Conservation (phyloP, 768 basidiomycete genomes). For the Kwoniella pini region DNA sequence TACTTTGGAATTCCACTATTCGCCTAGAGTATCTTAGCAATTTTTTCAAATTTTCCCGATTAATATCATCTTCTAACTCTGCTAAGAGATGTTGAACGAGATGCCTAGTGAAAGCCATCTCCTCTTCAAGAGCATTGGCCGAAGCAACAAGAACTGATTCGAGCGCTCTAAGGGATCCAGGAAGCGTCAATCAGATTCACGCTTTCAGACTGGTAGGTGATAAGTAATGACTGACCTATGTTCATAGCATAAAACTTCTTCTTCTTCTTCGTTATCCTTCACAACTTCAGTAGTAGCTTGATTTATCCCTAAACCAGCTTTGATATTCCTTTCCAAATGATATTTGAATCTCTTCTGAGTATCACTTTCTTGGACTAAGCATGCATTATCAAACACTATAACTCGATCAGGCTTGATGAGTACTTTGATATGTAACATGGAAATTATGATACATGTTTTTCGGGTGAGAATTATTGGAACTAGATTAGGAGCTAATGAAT, state of each 20-base stretch:
- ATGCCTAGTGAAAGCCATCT: constrained; percentile 88
- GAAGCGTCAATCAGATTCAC: too few species aligned
- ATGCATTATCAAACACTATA: constrained; percentile 87
- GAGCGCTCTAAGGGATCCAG: constrained; percentile 78
- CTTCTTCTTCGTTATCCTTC: constrained; percentile 29
- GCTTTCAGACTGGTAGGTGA: too few species aligned
- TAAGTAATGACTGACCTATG: constrained; percentile 42
- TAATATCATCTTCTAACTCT: constrained; percentile 92
- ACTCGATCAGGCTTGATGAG: constrained; percentile 91
- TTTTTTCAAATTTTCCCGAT: constrained; percentile 88
- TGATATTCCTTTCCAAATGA: constrained; percentile 47
- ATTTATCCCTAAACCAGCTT: constrained; percentile 29
- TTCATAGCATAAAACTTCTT: constrained; percentile 44
- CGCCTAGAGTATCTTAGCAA: constrained; percentile 89
- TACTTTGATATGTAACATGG: constrained; percentile 91
- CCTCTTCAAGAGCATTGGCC: constrained; percentile 87
- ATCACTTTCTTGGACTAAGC: constrained; percentile 58
- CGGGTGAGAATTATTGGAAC: constrained; percentile 90
- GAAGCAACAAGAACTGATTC: constrained; percentile 92
- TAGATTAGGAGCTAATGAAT: constrained; percentile 88
- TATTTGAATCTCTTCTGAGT: constrained; percentile 42
- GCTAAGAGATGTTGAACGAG: constrained; percentile 86
- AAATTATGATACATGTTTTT: constrained; percentile 85
- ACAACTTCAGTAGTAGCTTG: neutral
- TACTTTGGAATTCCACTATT: constrained; percentile 82